phyloP scores from a whole-genome alignment of 148 eudicot species.

The Amaranthus hypochondriacus region DNA sequence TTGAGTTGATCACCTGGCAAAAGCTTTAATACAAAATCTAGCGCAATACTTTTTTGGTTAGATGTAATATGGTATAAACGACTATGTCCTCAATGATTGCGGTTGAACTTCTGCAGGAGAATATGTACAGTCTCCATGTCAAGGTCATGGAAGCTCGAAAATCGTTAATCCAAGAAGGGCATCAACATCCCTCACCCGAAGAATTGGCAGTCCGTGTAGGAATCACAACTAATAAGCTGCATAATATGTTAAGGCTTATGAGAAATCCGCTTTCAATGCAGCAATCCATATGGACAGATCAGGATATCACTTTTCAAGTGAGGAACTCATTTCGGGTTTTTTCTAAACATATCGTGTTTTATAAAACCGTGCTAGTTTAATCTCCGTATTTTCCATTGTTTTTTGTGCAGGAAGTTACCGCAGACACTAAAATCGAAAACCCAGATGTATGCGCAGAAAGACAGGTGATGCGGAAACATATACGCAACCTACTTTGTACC shows the following conservation, averaged over 20 bases:
- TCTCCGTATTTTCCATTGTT: background rate
- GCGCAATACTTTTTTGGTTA: background rate
- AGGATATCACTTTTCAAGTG: conserved; percentile 77
- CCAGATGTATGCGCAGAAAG: conserved; percentile 49
- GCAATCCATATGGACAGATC: conserved; percentile 66
- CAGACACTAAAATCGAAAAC: conserved; percentile 53
- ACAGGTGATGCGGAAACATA: conserved; percentile 73
- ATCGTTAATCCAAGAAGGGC: conserved; percentile 56
- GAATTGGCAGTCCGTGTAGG: conserved; percentile 69
- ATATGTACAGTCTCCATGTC: conserved; percentile 58
- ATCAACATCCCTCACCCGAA: conserved; percentile 54
- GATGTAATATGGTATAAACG: background rate
- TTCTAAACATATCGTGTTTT: background rate
- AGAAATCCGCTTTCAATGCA: conserved; percentile 75
- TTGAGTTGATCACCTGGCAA: too few species aligned
- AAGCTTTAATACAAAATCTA: background rate
- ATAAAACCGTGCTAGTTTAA: background rate
- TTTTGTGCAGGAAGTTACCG: conserved; percentile 61
- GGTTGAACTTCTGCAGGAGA: conserved; percentile 50
- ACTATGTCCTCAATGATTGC: background rate
- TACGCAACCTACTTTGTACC: conserved; percentile 50
- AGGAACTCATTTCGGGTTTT: background rate
- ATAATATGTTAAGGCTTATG: conserved; percentile 41
- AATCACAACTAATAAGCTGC: conserved; percentile 66
- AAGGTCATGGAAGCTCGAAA: conserved; percentile 74